phyloP scores from a whole-genome alignment of 2,329 filamentous ascomycete species.

The Exophiala xenobiotica region DNA sequence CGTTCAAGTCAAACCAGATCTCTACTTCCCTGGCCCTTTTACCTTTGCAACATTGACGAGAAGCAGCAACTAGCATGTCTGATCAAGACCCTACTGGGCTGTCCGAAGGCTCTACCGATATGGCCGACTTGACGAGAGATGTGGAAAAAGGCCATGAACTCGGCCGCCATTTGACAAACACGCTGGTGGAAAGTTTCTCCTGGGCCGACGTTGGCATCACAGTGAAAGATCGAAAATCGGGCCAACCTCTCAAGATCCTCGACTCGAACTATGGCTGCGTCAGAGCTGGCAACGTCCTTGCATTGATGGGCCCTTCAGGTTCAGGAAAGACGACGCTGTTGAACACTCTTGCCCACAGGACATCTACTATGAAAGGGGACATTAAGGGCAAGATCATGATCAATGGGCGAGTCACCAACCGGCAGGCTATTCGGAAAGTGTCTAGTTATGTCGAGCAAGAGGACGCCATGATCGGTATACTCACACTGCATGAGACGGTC shows the following conservation, averaged over 20 bases:
- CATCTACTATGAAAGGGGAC: slow-evolving; percentile 53
- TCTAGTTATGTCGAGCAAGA: slow-evolving; percentile 85
- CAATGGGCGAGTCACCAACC: slow-evolving; percentile 60
- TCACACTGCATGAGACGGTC: slow-evolving; percentile 78
- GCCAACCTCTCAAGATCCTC: slow-evolving; percentile 63
- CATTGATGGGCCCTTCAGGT: slow-evolving; percentile 75
- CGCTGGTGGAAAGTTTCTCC: slow-evolving; percentile 61
- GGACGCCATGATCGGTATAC: slow-evolving; percentile 75
- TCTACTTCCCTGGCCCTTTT: too few relatives aligned
- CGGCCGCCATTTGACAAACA: slow-evolving; percentile 59
- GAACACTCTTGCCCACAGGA: slow-evolving; percentile 70
- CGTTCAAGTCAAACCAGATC: too few relatives aligned
- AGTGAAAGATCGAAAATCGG: slow-evolving; percentile 69
- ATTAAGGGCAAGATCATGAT: slow-evolving; percentile 57
- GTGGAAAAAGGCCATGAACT: slow-evolving; percentile 17
- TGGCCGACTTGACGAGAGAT: slow-evolving; percentile 1
- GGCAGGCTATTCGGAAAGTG: slow-evolving; percentile 60
- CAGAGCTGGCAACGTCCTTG: slow-evolving; percentile 64
- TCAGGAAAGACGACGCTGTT: slow-evolving; percentile 81
- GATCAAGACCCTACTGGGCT: background rate
- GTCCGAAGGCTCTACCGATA: background rate
- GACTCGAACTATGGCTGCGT: slow-evolving; percentile 63
- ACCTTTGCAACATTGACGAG: too few relatives aligned
- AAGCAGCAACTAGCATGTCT: background rate
- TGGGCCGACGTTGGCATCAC: slow-evolving; percentile 69